Evolutionary conservation across 306 rosid genomes (phyloP).

Genomic region (Adenanthera pavonina): DNA sequence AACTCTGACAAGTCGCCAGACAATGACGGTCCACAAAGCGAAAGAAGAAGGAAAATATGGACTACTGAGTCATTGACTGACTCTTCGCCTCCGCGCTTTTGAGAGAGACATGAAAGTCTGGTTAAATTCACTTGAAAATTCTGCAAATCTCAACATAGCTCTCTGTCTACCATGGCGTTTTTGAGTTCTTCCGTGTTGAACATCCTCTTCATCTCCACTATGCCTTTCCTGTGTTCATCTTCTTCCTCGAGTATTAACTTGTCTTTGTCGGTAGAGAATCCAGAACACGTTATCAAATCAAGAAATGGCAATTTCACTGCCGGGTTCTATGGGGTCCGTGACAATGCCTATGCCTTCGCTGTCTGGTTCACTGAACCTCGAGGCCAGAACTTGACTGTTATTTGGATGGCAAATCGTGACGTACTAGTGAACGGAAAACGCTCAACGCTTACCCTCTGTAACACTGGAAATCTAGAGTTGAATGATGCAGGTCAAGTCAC

Average conservation of each 20-base stretch:
- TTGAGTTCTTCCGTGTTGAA: neutral
- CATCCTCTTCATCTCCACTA: neutral
- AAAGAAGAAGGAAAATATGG: neutral
- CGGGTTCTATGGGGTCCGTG: conserved; percentile 41
- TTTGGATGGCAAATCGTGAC: conserved; percentile 52
- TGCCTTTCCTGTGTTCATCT: neutral
- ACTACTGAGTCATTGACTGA: neutral
- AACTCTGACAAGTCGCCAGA: neutral
- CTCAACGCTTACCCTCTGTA: conserved; percentile 45
- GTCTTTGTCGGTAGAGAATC: conserved; percentile 39
- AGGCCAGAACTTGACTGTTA: neutral
- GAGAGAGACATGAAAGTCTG: neutral
- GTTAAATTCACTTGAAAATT: neutral
- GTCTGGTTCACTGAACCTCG: conserved; percentile 46
- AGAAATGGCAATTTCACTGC: conserved; percentile 37
- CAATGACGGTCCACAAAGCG: neutral
- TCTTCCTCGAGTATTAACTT: conserved; percentile 15
- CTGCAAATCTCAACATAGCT: neutral
- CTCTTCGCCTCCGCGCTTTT: neutral
- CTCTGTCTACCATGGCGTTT: neutral
- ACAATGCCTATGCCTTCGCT: conserved; percentile 50
- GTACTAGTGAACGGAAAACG: conserved; percentile 43
- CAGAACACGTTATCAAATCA: conserved; percentile 34
- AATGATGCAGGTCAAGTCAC: conserved; percentile 33
- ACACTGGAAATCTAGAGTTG: conserved; percentile 39